These are phyloP conservation scores for Juglanconis juglandina DNA, from an alignment of 2,329 filamentous ascomycete genomes.

Conservation along the genomic window DNA sequence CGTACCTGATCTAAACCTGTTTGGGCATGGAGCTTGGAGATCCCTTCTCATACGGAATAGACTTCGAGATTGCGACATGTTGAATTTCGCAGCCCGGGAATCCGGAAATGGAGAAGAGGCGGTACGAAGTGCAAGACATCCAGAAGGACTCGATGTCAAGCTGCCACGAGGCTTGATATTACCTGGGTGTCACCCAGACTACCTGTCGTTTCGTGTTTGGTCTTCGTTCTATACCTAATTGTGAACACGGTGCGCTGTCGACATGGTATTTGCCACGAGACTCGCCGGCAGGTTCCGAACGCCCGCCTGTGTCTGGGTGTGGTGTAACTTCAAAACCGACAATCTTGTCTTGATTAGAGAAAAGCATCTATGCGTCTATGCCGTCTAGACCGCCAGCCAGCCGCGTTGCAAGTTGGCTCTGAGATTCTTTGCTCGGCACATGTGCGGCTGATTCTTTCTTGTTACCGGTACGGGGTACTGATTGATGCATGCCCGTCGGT, in stretches of 20 bases:
- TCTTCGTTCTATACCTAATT: not conserved
- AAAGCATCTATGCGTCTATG: not conserved
- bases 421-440: too few species aligned
- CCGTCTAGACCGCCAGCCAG: too few species aligned
- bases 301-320: not conserved
- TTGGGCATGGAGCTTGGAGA: slow-evolving; percentile 13
- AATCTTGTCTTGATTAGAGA: not conserved
- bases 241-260: not conserved
- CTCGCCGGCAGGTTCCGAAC: not conserved
- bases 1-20: slow-evolving; percentile 24
- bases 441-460: too few species aligned
- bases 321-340: not conserved
- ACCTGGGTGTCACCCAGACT: not conserved
- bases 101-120: not conserved
- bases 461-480: too few species aligned
- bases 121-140: not conserved
- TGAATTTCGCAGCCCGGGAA: not conserved
- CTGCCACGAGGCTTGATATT: not conserved
- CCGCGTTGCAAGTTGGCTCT: too few species aligned
- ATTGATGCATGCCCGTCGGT: too few species aligned
- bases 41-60: not conserved
- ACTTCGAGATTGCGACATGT: not conserved
- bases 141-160: not conserved
- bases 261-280: not conserved
- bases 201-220: not conserved